Evolutionary conservation across 192 early-diverging fungal species (phyloP).

Genomic region (Nowakowskiella sp.): DNA sequence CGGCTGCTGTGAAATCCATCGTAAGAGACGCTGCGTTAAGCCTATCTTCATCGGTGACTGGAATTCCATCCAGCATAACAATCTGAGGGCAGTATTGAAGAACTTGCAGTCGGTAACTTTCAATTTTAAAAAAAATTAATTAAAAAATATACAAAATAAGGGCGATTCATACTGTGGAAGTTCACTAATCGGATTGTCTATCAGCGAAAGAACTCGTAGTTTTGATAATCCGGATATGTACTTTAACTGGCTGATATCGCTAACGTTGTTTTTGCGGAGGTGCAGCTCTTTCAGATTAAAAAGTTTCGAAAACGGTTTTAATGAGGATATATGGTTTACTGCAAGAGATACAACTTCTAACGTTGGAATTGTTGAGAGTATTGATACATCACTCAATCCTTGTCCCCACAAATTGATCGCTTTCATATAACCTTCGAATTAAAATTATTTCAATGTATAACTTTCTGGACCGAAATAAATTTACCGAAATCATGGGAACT

Average conservation of each 20-base stretch:
- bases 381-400: constrained; percentile 29
- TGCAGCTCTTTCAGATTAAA: constrained; percentile 24
- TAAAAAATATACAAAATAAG: neutral
- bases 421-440: constrained; percentile 15
- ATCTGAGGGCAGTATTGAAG: constrained; percentile 21
- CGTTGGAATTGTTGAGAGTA: constrained; percentile 14
- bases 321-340: constrained; percentile 21
- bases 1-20: neutral
- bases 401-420: constrained; percentile 40
- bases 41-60: constrained; percentile 21
- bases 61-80: constrained; percentile 24
- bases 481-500: neutral
- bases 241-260: constrained; percentile 19
- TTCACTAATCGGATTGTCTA: constrained; percentile 30
- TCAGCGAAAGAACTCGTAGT: constrained; percentile 30
- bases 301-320: constrained; percentile 6
- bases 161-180: constrained; percentile 3
- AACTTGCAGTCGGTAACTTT: constrained; percentile 17
- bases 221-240: constrained; percentile 16
- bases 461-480: neutral
- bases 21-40: constrained; percentile 1
- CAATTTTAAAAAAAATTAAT: neutral
- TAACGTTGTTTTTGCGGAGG: constrained; percentile 32
- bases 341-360: constrained; percentile 37
- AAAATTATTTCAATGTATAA: neutral